phyloP scores from a whole-genome alignment of 2,329 filamentous ascomycete species.

The Fusarium sp. region DNA sequence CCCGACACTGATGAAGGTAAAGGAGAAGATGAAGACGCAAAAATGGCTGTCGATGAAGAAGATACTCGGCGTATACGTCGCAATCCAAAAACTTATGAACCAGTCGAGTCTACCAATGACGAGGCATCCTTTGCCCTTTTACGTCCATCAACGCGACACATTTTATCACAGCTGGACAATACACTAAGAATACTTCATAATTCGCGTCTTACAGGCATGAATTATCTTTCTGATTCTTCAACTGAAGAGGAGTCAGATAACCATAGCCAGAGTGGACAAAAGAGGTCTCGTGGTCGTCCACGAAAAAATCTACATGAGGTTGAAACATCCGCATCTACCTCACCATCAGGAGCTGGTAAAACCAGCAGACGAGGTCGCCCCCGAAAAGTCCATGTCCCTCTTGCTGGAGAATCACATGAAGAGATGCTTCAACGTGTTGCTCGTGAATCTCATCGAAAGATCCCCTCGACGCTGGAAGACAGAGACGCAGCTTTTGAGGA shows the following conservation, averaged over 20 bases:
- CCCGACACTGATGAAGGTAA: constrained; percentile 29
- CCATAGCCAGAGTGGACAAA: constrained; percentile 38
- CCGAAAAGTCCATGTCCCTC: constrained; percentile 51
- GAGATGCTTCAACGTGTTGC: constrained; percentile 62
- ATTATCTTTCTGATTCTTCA: constrained; percentile 52
- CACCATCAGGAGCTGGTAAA: constrained; percentile 10
- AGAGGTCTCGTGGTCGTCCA: constrained; percentile 44
- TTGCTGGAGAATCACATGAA: constrained; percentile 57
- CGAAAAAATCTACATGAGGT: constrained; percentile 21
- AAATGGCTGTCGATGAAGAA: constrained; percentile 8
- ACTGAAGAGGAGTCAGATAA: constrained; percentile 52
- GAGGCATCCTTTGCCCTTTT: constrained; percentile 72
- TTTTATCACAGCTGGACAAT: constrained; percentile 75
- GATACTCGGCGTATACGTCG: background rate
- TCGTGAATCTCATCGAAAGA: constrained; percentile 50
- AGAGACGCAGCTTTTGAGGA: constrained; percentile 49
- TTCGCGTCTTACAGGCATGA: constrained; percentile 63
- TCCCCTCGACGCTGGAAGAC: constrained; percentile 41
- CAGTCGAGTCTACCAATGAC: constrained; percentile 76
- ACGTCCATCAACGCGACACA: constrained; percentile 74
- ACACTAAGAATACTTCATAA: constrained; percentile 78
- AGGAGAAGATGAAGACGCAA: constrained; percentile 34
- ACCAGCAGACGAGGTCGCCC: constrained; percentile 52
- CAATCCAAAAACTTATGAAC: constrained; percentile 50
- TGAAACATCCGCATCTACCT: constrained; percentile 17